Evolutionary conservation across 805 yeast genomes (phyloP).

Genomic region (Wickerhamiella allomyrinae): DNA sequence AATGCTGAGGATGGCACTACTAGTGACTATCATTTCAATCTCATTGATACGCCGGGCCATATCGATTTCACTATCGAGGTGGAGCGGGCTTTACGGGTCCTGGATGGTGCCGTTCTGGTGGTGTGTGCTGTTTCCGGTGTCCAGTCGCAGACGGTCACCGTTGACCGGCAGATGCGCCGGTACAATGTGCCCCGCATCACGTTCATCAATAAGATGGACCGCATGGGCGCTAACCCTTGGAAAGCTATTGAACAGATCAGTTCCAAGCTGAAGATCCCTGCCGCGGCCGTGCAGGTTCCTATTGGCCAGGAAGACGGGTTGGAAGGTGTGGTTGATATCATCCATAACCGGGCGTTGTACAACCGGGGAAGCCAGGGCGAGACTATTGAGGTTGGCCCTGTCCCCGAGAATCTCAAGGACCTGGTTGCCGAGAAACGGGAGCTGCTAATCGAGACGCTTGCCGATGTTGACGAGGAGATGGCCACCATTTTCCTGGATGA

Average conservation of each 20-base stretch:
- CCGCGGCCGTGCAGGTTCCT: slow-evolving; percentile 97
- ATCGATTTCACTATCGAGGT: slow-evolving; percentile 98
- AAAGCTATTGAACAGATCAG: slow-evolving; percentile 85
- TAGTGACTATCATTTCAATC: slow-evolving; percentile 67
- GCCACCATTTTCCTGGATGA: slow-evolving; percentile 90
- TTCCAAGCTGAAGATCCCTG: slow-evolving; percentile 73
- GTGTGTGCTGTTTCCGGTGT: slow-evolving; percentile 99
- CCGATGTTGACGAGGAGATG: slow-evolving; percentile 96
- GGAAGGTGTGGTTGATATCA: slow-evolving; percentile 81
- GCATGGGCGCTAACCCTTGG: slow-evolving; percentile 99
- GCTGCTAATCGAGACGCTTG: slow-evolving; percentile 76
- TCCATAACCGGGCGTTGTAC: slow-evolving; percentile 73
- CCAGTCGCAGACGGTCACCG: slow-evolving; percentile 96
- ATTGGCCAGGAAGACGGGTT: slow-evolving; percentile 83
- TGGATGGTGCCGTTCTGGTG: slow-evolving; percentile 96
- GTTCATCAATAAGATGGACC: slow-evolving; percentile 95
- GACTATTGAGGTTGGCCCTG: slow-evolving; percentile 41
- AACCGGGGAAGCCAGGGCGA: slow-evolving; percentile 75
- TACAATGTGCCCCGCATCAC: slow-evolving; percentile 95
- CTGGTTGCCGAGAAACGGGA: slow-evolving; percentile 84
- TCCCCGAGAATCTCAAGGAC: slow-evolving; percentile 70
- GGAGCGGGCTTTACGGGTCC: slow-evolving; percentile 93
- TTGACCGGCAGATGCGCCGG: slow-evolving; percentile 97
- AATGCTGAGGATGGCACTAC: slow-evolving; percentile 27
- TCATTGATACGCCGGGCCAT: slow-evolving; percentile 98